These are phyloP conservation scores for Raffaelea arxii DNA, from an alignment of 2,329 filamentous ascomycete species.

Conservation along the genomic window DNA sequence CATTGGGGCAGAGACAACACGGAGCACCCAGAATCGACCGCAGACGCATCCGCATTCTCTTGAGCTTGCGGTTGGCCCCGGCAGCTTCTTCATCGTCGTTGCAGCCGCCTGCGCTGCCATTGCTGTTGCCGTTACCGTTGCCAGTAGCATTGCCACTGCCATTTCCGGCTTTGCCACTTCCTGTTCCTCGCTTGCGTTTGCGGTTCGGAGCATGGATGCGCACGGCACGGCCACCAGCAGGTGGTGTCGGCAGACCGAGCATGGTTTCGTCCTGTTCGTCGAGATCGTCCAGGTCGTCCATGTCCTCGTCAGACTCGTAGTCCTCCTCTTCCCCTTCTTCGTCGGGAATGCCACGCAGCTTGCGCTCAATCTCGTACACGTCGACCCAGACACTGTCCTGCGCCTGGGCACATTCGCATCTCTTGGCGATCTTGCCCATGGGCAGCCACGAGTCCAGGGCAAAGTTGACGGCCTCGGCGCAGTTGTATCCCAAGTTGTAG, in stretches of 20 bases:
- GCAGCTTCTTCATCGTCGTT: constrained; percentile 12
- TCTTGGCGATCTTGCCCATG: constrained; percentile 91
- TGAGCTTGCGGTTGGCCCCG: constrained; percentile 40
- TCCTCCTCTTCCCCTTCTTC: constrained; percentile 74
- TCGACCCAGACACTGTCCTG: constrained; percentile 98
- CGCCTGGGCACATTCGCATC: constrained; percentile 89
- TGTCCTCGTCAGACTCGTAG: constrained; percentile 51
- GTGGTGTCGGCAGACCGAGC: constrained; percentile 69
- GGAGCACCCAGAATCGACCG: constrained; percentile 29
- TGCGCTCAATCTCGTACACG: constrained; percentile 90
- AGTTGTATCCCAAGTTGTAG: constrained; percentile 97
- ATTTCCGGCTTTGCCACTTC: background rate
- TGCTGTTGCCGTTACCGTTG: background rate
- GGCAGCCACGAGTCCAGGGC: constrained; percentile 91
- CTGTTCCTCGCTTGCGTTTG: constrained; percentile 71
- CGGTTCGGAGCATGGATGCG: constrained; percentile 28
- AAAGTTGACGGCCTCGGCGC: constrained; percentile 97
- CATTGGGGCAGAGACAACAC: constrained; percentile 87
- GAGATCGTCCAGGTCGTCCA: constrained; percentile 45
- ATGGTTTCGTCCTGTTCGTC: constrained; percentile 51
- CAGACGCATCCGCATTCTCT: constrained; percentile 68
- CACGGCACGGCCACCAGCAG: constrained; percentile 39
- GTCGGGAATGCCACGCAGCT: constrained; percentile 78
- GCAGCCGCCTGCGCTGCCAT: constrained; percentile 25
- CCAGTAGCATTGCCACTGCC: no score